Base-by-base conservation (phyloP, 768 basidiomycete species). In the Daedalea quercina region DNA sequence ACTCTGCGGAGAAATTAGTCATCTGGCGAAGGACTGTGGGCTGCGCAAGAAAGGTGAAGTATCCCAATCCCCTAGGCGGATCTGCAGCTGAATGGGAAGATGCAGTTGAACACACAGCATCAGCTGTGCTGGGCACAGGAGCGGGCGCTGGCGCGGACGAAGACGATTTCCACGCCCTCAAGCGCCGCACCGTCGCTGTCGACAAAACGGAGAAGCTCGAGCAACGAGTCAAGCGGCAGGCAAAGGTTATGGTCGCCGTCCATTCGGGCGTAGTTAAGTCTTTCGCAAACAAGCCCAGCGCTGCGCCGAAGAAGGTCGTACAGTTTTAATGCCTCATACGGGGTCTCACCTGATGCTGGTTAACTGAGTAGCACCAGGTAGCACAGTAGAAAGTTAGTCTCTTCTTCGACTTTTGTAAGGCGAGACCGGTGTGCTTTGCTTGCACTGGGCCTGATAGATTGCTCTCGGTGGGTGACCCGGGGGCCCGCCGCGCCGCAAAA, bases 151-250 rank as follows among this genome's bases (percentile, higher is more conserved):
- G 92, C 22, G 86, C 94, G 9, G 94, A 97, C 64, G 94, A 97
- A 67, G 94, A 97, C 63, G 94, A 96, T 65, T 96, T 94, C 70
- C 93, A 94, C 66, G 74, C 74, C 0, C 77, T 93, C 66, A 85
- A 84, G 64, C 78, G 91, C 42, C 77, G 71, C 50, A 79, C 73
- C 43, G 69, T 66, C 9, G 81, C 85, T 54, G 72, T 90, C 0
- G 81, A 87, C 25, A 73, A 68, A 25, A 79, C 82, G 24, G 82
- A 85, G 61, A 80, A 76, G 60, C 65, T 62, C 42, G 72, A 74
- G 47, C 73, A 73, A 24, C 76, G 70, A 54, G 57, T 59, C 50
- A 78, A 69, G 64, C 72, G 73, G 44, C 58, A 57, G 55, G 64
- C 73, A 0, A 74, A 74, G 47, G 64, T 79, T 24, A 75, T 69